Conservation (phyloP, 1,284 basidiomycete species). For the Tetrapyrgos nigripes region DNA sequence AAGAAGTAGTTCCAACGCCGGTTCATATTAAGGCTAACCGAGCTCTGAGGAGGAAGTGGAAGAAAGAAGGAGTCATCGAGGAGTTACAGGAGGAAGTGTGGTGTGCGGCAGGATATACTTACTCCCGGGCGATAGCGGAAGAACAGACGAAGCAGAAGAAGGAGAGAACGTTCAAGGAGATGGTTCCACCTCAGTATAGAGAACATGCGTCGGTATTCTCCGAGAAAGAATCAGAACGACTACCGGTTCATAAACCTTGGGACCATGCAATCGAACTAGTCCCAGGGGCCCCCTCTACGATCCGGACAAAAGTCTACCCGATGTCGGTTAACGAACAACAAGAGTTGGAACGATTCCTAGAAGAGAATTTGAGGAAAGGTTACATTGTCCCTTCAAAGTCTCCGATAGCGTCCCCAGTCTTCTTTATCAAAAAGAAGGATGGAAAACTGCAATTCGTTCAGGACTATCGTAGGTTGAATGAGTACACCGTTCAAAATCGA, state of each 20-base stretch:
- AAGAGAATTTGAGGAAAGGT: not conserved
- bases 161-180: not conserved
- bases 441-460: not conserved
- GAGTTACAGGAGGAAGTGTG: not conserved
- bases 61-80: not conserved
- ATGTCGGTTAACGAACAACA: not conserved
- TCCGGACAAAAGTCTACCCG: not conserved
- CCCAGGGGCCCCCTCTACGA: not conserved
- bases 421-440: too few relatives aligned
- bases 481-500: conserved; percentile 35
- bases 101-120: not conserved
- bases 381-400: conserved; percentile 1
- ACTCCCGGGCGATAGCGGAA: not conserved
- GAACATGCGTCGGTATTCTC: not conserved
- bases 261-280: not conserved
- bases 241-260: not conserved
- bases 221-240: not conserved
- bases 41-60: not conserved
- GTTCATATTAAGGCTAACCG: not conserved
- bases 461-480: conserved; percentile 1
- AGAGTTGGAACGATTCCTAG: too few relatives aligned
- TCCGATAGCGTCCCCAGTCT: not conserved
- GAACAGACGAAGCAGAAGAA: not conserved
- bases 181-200: not conserved
- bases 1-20: not conserved